A percentile compares a stretch with the other conserved stretches of the same genome.
Evolutionary conservation across 345 rosid genomes (phyloP).

Genomic region (Clarkia xantiana): DNA sequence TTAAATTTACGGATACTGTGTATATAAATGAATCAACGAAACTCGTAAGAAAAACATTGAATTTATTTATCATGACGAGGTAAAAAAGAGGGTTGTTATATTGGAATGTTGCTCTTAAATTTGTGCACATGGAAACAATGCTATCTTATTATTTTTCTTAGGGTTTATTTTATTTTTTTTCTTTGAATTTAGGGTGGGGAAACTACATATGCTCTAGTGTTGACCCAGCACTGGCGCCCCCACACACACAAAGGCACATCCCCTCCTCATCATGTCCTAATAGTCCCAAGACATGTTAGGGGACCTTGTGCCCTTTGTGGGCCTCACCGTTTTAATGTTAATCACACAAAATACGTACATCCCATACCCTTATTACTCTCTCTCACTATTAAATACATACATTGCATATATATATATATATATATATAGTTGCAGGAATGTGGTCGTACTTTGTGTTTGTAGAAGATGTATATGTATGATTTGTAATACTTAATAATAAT

Average conservation of each 20-base stretch:
- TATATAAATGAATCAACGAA: too few relatives aligned
- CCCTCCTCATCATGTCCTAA: slow-evolving; percentile 51
- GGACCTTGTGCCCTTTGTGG: slow-evolving; percentile 18
- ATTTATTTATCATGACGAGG: too few relatives aligned
- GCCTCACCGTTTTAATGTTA: slow-evolving; percentile 9
- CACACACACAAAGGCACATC: slow-evolving; percentile 23
- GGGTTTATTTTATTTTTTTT: slow-evolving; percentile 19
- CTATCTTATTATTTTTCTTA: slow-evolving; percentile 35
- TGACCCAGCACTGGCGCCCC: slow-evolving; percentile 43
- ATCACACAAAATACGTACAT: too few relatives aligned
- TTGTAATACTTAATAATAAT: too few relatives aligned
- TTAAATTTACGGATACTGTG: too few relatives aligned
- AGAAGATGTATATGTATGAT: too few relatives aligned
- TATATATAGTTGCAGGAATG: too few relatives aligned
- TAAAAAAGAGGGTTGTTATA: slow-evolving; percentile 22
- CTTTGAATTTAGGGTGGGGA: slow-evolving; percentile 39
- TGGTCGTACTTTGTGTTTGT: too few relatives aligned
- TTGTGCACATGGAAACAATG: slow-evolving; percentile 76
- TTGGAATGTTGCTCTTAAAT: slow-evolving; percentile 68
- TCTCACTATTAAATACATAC: too few relatives aligned
- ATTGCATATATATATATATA: too few relatives aligned
- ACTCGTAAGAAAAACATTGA: too few relatives aligned
- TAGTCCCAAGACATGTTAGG: slow-evolving; percentile 47
- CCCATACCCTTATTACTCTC: not conserved
- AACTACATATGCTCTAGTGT: slow-evolving; percentile 22